A percentile compares a stretch with the other conserved stretches of the same genome.
Evolutionary conservation across 225 moss, liverwort and hornwort species (phyloP).

Genomic region (Pseudoscleropodium purum): DNA sequence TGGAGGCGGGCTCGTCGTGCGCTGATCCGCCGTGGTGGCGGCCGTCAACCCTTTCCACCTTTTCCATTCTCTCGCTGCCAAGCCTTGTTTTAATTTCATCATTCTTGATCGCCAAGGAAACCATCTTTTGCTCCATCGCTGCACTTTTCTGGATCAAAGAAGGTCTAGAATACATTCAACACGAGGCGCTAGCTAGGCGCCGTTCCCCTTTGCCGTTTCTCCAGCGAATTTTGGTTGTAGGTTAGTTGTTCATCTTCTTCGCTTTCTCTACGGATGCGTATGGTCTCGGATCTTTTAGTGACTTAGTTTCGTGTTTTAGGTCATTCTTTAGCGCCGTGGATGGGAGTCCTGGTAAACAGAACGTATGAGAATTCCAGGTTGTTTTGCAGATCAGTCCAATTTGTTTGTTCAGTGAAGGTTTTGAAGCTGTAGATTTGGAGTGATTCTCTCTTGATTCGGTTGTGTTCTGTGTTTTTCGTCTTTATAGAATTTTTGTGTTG

Average conservation of each 20-base stretch:
- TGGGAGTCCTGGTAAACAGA: background rate
- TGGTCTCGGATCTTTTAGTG: background rate
- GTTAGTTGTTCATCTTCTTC: background rate
- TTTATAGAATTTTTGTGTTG: background rate
- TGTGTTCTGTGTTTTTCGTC: background rate
- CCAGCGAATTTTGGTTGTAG: background rate
- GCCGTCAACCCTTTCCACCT: background rate
- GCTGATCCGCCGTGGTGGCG: conserved; percentile 6
- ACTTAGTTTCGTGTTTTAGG: background rate
- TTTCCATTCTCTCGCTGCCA: too few species aligned
- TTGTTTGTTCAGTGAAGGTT: background rate
- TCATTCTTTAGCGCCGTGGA: background rate
- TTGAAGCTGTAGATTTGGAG: background rate
- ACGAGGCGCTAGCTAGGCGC: too few species aligned
- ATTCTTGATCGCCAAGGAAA: background rate
- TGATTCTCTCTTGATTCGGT: background rate
- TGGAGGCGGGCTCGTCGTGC: background rate
- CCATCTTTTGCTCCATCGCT: background rate
- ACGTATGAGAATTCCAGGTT: background rate
- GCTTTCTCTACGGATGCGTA: background rate
- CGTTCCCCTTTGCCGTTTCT: background rate
- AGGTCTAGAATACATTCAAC: background rate
- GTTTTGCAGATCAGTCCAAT: background rate
- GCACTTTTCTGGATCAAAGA: background rate
- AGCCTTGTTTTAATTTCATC: background rate